A percentile compares a stretch with the other conserved stretches of the same genome.
phyloP scores from a whole-genome alignment of 352 stramenopile genomes.

The Globisporangium irregulare region DNA sequence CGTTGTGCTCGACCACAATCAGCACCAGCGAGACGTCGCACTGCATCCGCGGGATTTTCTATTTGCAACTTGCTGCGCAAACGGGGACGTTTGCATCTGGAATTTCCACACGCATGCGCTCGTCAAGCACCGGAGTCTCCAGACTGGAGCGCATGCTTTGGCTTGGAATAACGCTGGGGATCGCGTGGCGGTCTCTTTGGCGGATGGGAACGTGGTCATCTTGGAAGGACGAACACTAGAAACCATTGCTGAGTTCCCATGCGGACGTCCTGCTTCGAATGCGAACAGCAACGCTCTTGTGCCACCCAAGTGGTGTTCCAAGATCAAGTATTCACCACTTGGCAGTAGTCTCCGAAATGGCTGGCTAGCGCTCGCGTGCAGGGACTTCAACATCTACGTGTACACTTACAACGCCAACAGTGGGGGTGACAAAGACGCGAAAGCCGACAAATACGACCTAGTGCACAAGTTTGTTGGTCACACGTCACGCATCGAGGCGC shows the following conservation, averaged over 20 bases:
- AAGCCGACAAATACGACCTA: conserved; percentile 35
- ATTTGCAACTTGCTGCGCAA: conserved; percentile 38
- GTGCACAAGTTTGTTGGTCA: conserved; percentile 62
- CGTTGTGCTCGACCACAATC: conserved; percentile 27
- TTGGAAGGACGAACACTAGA: conserved; percentile 31
- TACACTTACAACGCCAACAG: conserved; percentile 24
- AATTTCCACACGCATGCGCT: conserved; percentile 37
- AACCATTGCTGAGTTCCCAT: conserved; percentile 22
- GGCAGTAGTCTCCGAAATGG: conserved; percentile 6
- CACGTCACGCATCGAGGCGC: conserved; percentile 48
- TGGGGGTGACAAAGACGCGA: conserved; percentile 2
- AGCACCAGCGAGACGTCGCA: conserved; percentile 27
- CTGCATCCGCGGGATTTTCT: conserved; percentile 36
- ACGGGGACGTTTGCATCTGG: conserved; percentile 37
- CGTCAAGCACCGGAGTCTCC: conserved; percentile 20
- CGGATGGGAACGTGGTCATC: conserved; percentile 34
- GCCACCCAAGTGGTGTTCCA: conserved; percentile 47
- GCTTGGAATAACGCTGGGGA: conserved; percentile 37
- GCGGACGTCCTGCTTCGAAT: conserved; percentile 8
- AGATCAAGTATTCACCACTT: conserved; percentile 46
- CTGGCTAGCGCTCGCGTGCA: conserved; percentile 46
- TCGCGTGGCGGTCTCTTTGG: conserved; percentile 43
- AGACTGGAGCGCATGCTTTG: conserved; percentile 20
- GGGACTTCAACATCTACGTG: conserved; percentile 79
- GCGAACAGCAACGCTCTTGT: conserved; percentile 6